Conservation (phyloP, 164 flowering plant species). For the Taxillus chinensis region DNA sequence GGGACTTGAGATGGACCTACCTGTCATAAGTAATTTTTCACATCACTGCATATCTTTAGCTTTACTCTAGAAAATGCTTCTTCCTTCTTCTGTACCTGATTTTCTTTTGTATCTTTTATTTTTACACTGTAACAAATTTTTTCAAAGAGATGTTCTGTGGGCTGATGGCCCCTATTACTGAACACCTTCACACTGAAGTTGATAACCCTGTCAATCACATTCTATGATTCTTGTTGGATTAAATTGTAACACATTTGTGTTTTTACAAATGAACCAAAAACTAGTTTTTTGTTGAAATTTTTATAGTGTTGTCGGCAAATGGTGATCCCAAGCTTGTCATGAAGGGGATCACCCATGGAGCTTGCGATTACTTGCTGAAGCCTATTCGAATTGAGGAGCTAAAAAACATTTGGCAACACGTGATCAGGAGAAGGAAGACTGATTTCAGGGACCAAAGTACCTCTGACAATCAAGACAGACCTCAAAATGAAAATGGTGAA, state of each 20-base stretch:
- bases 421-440: constrained; percentile 33
- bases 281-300: not conserved
- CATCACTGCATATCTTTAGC: not conserved
- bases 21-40: constrained; percentile 39
- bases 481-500: constrained; percentile 21
- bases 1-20: constrained; percentile 52
- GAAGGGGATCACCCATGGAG: constrained; percentile 55
- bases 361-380: constrained; percentile 48
- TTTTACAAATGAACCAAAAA: not conserved
- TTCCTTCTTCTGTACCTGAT: too few species aligned
- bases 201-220: too few species aligned
- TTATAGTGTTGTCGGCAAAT: constrained; percentile 18
- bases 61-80: too few species aligned
- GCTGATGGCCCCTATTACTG: too few species aligned
- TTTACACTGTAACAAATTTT: too few species aligned
- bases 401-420: constrained; percentile 56
- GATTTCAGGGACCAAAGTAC: constrained; percentile 28
- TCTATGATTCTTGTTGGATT: too few species aligned
- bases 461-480: constrained; percentile 20
- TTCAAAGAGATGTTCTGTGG: too few species aligned
- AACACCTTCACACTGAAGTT: too few species aligned
- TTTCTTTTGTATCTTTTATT: too few species aligned
- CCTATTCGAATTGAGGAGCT: constrained; percentile 47
- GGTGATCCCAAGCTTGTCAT: constrained; percentile 42
- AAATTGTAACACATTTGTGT: not conserved